Evolutionary conservation across 345 rosid species (phyloP), one percentile per base, ranked within the genome.

Genomic region (Schrenkiella parvula): DNA sequence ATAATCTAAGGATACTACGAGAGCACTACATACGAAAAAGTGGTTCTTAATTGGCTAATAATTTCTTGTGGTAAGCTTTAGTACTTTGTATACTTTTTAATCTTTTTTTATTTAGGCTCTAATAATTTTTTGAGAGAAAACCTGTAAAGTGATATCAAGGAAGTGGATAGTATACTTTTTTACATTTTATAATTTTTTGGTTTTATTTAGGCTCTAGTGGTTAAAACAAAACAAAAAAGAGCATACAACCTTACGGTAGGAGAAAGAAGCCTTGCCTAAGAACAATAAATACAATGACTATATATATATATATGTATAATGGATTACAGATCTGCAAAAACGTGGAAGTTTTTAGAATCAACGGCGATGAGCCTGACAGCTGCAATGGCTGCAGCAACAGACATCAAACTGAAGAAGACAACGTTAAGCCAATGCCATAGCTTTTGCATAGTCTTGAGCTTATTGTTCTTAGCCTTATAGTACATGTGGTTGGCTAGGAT

Each of bases 401-500:
- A 83, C 88, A 86, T 74, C 67, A 74, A 55, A 42, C 87, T 54
- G 31, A 95, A 95, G 82, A 89, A 75, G 3, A 51, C 55, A 50
- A 91, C 84, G 21, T 91, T 91, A 51, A 89, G 56, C 99, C 99
- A 91, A 75, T 91, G 99, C 97, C 98, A 91, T 1, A 79, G 48
- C 77, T 83, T 87, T 41, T 84, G 90, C 8, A 75, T 21, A 32
- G 86, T 8, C 23, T 29, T 74, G 48, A 91, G 75, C 56, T 86
- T 82, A 73, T 63, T 74, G 70, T 44, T 67, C 84, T 78, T 89
- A 23, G 96, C 97, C 42, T 70, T 71, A 31, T 89, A 53, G 58
- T 86, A 89, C 99, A 95, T 89, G 74, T 91, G 98, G 78, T 89
- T 88, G n/a, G 97, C 96, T 1, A 95, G 85, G 39, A 95, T 89